Base-by-base conservation (phyloP, 2,329 filamentous ascomycete species). In the Tolypocladium guangdongense region DNA sequence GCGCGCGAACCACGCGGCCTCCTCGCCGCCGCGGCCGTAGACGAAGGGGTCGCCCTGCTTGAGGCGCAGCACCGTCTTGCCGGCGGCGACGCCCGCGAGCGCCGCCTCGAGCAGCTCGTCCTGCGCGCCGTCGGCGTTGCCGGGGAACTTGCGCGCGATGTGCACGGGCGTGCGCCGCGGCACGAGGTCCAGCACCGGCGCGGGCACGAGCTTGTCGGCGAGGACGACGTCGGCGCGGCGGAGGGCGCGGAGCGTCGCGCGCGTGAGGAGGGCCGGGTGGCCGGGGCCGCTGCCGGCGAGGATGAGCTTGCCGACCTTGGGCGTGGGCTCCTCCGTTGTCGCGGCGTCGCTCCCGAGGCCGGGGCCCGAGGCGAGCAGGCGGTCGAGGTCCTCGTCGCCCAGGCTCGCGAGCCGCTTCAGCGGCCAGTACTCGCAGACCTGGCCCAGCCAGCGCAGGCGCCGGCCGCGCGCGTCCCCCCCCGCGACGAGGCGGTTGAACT, bases 341-440 rank as follows among this genome's bases (percentile, higher is more conserved):
- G 47, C 45, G 56, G 57, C 51, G 60, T 63, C 59, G 61, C 62
- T 56, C 16, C 58, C 56, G 2, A 55, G 53, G 2, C 63, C 64
- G 6, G 77, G 72, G 63, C 95, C 96, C 2, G 87, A 83, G 57
- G 80, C 74, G n/a, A 99, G 77, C 0, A 97, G 82, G 14, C 73
- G 68, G 18, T 88, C 82, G 7, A 96, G 83, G 60, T 97, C 91
- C 10, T 79, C 78, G 62, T 96, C 89, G 4, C 81, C 86, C 58
- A 97, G 86, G 41, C 79, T 77, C 8, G 90, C 90, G 1, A 99
- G 79, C 20, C 88, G 82, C 58, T 84, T 84, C 30, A 99, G 77
- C 1, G 93, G 91, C 93, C 93, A 99, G 71, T 99, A 99, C 74
- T 99, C 93, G 77, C 93, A 99, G 51, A 99, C 90, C 67, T 99